Base-by-base conservation (phyloP, 441 rosid species). In the Gossypium trilobum region DNA sequence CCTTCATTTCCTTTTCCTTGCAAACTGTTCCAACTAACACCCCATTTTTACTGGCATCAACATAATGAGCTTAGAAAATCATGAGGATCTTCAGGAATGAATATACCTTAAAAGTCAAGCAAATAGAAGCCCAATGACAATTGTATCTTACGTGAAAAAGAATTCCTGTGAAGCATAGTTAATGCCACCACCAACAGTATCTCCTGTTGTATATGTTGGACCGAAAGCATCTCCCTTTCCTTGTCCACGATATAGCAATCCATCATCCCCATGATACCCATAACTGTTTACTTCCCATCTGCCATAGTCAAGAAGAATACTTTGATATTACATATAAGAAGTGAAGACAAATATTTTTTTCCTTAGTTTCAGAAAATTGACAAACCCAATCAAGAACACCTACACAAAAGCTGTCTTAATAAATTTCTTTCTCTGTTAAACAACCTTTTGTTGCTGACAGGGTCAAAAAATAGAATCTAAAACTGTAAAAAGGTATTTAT, bases 231-330 rank as follows among this genome's bases (percentile, higher is more conserved):
- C 93, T 65, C 97, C 97, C 75, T 79, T 94, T 51, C 84, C 94
- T 44, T 83, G 85, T 68, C 93, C 99, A 71, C 76, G 88, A 71
- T 90, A 94, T 65, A 94, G 82, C 56, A 48, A 8, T 59, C 99
- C 99, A 87, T 90, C 94, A 75, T 94, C 99, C 73, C 99, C 96
- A 83, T 92, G 99, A 85, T 89, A 93, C 4, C 93, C 91, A 72
- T 81, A 90, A 78, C 95, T 90, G 82, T 6, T 17, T 7, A 19
- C 25, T 54, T 54, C 58, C 58, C 25, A 54, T 20, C 29, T 55
- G 23, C 13, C 29, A 55, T 4, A 9, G 60, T 46, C 4, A 51
- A 51, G 20, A 46, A 48, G 20, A 25, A 66, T 46, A 39, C 29
- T 63, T 19, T 36, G 51, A 63, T 61, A 61, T 63, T 36, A 17